A percentile compares a stretch with the other conserved stretches of the same genome.
phyloP scores from a whole-genome alignment of 306 rosid genomes.

The Hippophae gyantsensis region DNA sequence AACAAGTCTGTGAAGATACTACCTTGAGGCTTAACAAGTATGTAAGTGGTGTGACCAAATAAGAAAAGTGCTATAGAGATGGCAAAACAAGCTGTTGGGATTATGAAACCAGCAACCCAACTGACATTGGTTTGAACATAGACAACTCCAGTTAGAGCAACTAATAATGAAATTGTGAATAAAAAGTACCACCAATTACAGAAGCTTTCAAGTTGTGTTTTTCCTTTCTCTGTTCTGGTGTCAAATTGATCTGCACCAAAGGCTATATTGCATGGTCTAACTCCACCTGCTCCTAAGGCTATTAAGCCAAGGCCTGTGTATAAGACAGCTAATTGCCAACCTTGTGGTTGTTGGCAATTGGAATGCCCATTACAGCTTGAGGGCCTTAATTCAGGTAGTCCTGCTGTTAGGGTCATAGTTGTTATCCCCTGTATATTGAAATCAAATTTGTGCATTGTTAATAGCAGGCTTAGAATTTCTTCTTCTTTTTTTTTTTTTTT shows the following conservation, averaged over 20 bases:
- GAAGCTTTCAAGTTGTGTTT: conserved; percentile 54
- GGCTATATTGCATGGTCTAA: conserved; percentile 81
- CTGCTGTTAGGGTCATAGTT: conserved; percentile 55
- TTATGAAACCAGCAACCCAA: conserved; percentile 59
- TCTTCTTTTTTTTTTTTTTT: no score
- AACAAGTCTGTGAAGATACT: conserved; percentile 45
- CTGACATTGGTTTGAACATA: conserved; percentile 69
- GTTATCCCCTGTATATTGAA: conserved; percentile 47
- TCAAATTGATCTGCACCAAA: conserved; percentile 85
- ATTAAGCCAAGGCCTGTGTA: conserved; percentile 46
- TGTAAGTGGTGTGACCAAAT: conserved; percentile 45
- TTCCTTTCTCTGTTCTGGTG: conserved; percentile 52
- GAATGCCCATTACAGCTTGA: conserved; percentile 25
- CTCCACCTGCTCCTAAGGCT: conserved; percentile 74
- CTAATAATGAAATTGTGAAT: conserved; percentile 53
- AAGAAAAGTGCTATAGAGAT: conserved; percentile 55
- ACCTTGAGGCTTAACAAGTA: conserved; percentile 47
- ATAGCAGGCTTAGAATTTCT: background rate
- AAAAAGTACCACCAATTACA: conserved; percentile 88
- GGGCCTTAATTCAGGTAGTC: conserved; percentile 44
- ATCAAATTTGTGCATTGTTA: background rate
- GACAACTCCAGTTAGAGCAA: conserved; percentile 62
- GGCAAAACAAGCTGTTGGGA: conserved; percentile 53
- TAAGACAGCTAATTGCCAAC: conserved; percentile 56
- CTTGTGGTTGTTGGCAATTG: conserved; percentile 34